These are phyloP conservation scores for Panaeolus papilionaceus DNA, from an alignment of 768 basidiomycete species.

Conservation along the genomic window DNA sequence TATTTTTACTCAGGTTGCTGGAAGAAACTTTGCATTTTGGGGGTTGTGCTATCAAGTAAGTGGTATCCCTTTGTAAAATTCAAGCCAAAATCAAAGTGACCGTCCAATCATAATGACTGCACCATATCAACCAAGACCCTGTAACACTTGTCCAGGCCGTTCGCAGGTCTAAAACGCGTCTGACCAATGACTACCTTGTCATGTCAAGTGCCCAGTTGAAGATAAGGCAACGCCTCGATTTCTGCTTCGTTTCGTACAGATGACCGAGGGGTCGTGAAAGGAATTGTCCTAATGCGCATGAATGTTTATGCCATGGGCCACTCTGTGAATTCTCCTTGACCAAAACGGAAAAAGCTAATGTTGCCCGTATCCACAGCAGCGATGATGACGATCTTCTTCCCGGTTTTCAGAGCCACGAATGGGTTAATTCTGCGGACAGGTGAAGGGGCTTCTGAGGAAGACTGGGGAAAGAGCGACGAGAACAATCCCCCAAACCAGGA, in stretches of 20 bases:
- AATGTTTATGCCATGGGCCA: conserved; percentile 66
- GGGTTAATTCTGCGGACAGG: conserved; percentile 62
- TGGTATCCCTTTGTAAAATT: not conserved
- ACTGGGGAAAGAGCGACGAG: conserved; percentile 30
- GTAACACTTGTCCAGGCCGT: not conserved
- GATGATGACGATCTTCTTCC: conserved; percentile 83
- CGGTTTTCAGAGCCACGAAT: conserved; percentile 82
- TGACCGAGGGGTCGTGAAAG: conserved; percentile 5
- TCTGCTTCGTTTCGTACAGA: not conserved
- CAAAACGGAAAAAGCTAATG: conserved; percentile 88
- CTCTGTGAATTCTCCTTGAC: conserved; percentile 84
- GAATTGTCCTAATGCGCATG: not conserved
- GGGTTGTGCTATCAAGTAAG: not conserved
- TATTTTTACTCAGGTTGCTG: not conserved
- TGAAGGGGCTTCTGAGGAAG: conserved; percentile 21
- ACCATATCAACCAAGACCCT: conserved; percentile 4
- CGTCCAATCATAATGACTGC: not conserved
- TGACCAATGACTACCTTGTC: not conserved
- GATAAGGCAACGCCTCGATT: not conserved
- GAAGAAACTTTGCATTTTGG: not conserved
- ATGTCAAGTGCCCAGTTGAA: not conserved
- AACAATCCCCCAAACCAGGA: conserved; percentile 33
- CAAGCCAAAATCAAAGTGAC: not conserved
- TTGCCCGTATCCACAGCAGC: conserved; percentile 90
- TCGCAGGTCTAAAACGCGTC: not conserved